Base-by-base conservation (phyloP, 805 yeast species). In the Maudiozyma barnettii region DNA sequence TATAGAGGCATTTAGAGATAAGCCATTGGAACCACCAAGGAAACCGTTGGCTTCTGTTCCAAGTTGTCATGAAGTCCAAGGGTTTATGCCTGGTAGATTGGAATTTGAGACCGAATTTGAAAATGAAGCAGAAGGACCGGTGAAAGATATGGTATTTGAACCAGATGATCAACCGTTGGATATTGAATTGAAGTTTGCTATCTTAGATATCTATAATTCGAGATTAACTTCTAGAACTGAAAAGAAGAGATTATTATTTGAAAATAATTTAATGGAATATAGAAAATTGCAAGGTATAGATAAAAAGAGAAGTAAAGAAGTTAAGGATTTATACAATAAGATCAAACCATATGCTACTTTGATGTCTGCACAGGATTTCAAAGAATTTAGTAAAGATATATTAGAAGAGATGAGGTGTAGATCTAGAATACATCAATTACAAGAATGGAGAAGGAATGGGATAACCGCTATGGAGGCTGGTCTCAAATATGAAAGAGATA, bases 1-100 rank as follows among this genome's bases (percentile, higher is more conserved):
- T 46, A 70, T 93, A 38, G 96, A 91, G 51, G 73, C 72, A 13
- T 78, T 90, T 51, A 75, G 81, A 54, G 81, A 79, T 52, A 68
- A 81, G 50, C 89, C 95, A 6, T 66, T 86, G 52, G 95, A 95
- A 12, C 93, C 95, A 29, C 90, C 89, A 45, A 79, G 81, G 51
- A 93, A 91, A 62, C 88, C 95, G 5, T 80, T 85, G 42, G 90
- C 96, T 0, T 88, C 97, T 6, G 91, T 85, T 6, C 99, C 99
- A 0, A 75, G 93, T 48, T 90, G 98, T 68, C 97, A 95, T 60
- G 98, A 95, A 59, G 79, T 93, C 51, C 98, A 93, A 64, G 97
- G 96, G 2, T 93, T 82, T 63, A 93, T 93, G 99, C 99, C 99
- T 37, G 99, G 98, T 39, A 79, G 99, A 59, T 71, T 93, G 51